phyloP scores from a whole-genome alignment of 1,139 yeast species.

The Debaryomyces psychrophilus region DNA sequence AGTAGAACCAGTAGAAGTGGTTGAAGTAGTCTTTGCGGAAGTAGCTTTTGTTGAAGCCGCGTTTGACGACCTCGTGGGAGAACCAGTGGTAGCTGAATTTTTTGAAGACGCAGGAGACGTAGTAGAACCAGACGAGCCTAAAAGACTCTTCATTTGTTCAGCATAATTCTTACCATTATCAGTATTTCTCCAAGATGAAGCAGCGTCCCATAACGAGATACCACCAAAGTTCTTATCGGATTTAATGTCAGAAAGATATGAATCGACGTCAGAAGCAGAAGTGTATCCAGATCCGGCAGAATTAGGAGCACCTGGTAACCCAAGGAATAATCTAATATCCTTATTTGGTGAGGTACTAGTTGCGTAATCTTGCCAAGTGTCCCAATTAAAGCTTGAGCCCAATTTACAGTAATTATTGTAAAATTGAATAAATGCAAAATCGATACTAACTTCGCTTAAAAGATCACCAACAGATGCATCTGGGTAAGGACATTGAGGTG shows the following conservation, averaged over 20 bases:
- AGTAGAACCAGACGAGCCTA: conserved; percentile 12
- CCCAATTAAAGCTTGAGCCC: conserved; percentile 71
- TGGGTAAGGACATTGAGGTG: conserved; percentile 95
- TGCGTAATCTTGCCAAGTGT: conserved; percentile 80
- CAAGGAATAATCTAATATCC: conserved; percentile 65
- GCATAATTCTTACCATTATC: conserved; percentile 49
- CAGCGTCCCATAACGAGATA: conserved; percentile 89
- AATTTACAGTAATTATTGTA: conserved; percentile 86
- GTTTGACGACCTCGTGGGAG: conserved; percentile 5
- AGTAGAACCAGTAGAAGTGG: conserved; percentile 13
- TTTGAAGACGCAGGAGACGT: conserved; percentile 13
- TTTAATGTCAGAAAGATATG: conserved; percentile 33
- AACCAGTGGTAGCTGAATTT: conserved; percentile 5
- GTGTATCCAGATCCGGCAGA: conserved; percentile 60
- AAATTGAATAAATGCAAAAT: conserved; percentile 89
- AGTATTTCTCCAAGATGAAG: conserved; percentile 66
- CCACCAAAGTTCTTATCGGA: conserved; percentile 69
- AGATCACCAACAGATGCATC: conserved; percentile 81
- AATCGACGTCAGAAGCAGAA: conserved; percentile 22
- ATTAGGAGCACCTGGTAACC: conserved; percentile 69
- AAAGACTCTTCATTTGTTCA: conserved; percentile 38
- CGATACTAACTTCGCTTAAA: conserved; percentile 63
- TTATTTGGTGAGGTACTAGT: conserved; percentile 63
- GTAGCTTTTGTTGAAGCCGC: conserved; percentile 8
- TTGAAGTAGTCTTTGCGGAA: conserved; percentile 12